Conservation (phyloP, 2,329 filamentous ascomycete species). For the Aspergillus sp. region DNA sequence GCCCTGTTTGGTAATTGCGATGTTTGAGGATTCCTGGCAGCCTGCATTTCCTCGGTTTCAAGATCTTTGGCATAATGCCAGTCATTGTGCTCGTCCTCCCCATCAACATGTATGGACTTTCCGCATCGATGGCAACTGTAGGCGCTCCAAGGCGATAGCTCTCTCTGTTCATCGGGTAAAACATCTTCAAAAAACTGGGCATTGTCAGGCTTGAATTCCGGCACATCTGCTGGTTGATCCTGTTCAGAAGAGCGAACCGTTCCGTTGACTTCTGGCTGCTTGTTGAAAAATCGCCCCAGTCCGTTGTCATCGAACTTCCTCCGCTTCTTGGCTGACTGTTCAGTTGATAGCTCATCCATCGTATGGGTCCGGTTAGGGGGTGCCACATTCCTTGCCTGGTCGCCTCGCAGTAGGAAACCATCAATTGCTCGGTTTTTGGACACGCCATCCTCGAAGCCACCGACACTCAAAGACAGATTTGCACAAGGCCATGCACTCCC, state of each 20-base stretch:
- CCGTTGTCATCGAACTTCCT: slow-evolving; percentile 50
- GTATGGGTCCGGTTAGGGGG: slow-evolving; percentile 20
- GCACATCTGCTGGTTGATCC: background rate
- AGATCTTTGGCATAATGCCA: slow-evolving; percentile 94
- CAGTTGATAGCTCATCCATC: slow-evolving; percentile 10
- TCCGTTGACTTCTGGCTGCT: slow-evolving; percentile 23
- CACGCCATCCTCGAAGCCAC: slow-evolving; percentile 87
- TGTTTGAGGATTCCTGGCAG: slow-evolving; percentile 21
- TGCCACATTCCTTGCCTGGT: slow-evolving; percentile 53
- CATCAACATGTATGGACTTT: slow-evolving; percentile 56
- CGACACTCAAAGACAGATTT: slow-evolving; percentile 85
- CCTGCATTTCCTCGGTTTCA: slow-evolving; percentile 61
- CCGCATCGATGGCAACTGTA: slow-evolving; percentile 67
- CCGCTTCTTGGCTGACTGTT: slow-evolving; percentile 40
- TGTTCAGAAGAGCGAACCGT: slow-evolving; percentile 11
- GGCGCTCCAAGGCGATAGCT: background rate
- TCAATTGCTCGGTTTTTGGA: slow-evolving; percentile 83
- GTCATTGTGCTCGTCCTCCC: slow-evolving; percentile 77
- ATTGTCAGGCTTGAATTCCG: background rate
- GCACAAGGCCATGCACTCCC: slow-evolving; percentile 84
- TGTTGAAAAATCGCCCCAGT: slow-evolving; percentile 61
- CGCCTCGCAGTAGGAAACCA: slow-evolving; percentile 72
- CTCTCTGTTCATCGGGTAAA: background rate
- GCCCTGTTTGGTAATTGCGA: slow-evolving; percentile 13
- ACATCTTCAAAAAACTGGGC: background rate